phyloP scores from a whole-genome alignment of 2,329 filamentous ascomycete species.

The Epichloe amarillans region DNA sequence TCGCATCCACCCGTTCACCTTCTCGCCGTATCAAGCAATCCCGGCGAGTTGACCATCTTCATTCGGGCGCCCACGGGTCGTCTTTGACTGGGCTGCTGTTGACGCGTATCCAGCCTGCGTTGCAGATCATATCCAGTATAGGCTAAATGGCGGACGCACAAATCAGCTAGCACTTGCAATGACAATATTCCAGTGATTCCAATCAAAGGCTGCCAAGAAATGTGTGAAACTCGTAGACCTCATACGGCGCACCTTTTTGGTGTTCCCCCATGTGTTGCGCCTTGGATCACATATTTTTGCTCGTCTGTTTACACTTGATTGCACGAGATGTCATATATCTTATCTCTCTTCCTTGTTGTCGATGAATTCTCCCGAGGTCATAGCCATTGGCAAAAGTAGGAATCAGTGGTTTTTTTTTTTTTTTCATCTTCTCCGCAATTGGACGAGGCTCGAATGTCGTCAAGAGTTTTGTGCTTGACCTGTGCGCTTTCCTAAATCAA shows the following conservation, averaged over 20 bases:
- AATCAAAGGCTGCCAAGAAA: too few species aligned
- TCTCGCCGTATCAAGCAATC: too few species aligned
- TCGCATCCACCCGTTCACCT: not conserved
- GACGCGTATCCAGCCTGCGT: not conserved
- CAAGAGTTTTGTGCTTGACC: not conserved
- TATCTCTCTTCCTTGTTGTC: not conserved
- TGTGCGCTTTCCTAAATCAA: not conserved
- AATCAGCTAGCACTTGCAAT: too few species aligned
- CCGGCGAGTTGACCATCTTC: too few species aligned
- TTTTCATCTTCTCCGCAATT: not conserved
- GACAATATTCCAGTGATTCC: too few species aligned
- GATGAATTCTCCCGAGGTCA: not conserved
- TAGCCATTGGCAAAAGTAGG: not conserved
- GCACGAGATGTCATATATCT: not conserved
- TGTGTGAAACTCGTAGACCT: too few species aligned
- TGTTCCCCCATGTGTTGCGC: not conserved
- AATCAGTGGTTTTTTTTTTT: not conserved
- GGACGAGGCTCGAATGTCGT: not conserved
- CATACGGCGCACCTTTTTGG: not conserved
- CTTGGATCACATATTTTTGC: not conserved
- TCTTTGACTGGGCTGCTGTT: too few species aligned
- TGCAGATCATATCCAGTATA: not conserved
- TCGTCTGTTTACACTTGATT: not conserved
- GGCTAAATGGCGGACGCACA: not conserved
- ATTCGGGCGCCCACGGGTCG: too few species aligned